These are phyloP conservation scores for Cyclotella sp. DNA, from an alignment of 108 stramenopile genomes.

Conservation along the genomic window DNA sequence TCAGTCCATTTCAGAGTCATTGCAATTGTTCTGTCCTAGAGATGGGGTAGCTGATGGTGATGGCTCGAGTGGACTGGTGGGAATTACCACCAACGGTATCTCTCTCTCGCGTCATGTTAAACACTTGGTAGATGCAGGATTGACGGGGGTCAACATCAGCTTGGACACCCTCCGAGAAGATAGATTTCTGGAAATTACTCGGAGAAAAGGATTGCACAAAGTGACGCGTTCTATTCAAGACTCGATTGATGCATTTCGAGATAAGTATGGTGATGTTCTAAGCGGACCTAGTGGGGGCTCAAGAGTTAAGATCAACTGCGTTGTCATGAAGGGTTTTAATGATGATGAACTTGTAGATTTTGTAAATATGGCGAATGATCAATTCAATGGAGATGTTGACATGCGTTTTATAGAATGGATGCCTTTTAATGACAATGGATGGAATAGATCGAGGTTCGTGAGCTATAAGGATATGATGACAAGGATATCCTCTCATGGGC, in stretches of 20 bases:
- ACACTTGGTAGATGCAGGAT: constrained; percentile 84
- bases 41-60: constrained; percentile 47
- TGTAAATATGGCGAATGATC: constrained; percentile 67
- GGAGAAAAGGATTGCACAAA: constrained; percentile 77
- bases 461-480: constrained; percentile 88
- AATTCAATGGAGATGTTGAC: constrained; percentile 67
- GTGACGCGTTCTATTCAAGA: constrained; percentile 79
- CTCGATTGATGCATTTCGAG: constrained; percentile 39
- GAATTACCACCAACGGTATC: constrained; percentile 98
- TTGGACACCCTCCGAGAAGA: constrained; percentile 92
- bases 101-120: constrained; percentile 73
- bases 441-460: constrained; percentile 82
- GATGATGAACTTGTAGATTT: constrained; percentile 92
- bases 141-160: constrained; percentile 93
- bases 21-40: constrained; percentile 12
- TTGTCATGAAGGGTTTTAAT: constrained; percentile 84
- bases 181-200: constrained; percentile 87
- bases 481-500: constrained; percentile 20
- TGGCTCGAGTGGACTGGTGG: constrained; percentile 63
- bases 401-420: constrained; percentile 99
- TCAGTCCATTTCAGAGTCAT: constrained; percentile 33
- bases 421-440: constrained; percentile 98
- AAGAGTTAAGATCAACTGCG: constrained; percentile 95
- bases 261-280: constrained; percentile 43
- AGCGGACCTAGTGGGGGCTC: constrained; percentile 41